Conservation (phyloP, 2,329 filamentous ascomycete genomes). For the Claviceps sp. region DNA sequence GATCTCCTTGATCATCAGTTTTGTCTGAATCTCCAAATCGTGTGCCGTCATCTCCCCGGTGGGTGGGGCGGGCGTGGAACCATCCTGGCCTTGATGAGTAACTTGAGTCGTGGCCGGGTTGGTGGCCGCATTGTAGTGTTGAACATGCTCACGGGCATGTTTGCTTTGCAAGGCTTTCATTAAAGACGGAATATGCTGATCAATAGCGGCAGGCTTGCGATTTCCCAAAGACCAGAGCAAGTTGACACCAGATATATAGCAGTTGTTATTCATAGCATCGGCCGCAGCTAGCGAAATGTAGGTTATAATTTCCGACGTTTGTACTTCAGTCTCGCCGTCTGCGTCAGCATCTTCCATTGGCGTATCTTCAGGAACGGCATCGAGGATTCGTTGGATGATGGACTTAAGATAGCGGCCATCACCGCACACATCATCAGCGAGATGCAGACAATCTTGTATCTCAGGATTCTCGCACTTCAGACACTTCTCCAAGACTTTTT, state of each 20-base stretch:
- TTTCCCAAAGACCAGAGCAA: slow-evolving; percentile 84
- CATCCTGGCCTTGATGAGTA: slow-evolving; percentile 33
- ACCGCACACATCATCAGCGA: slow-evolving; percentile 54
- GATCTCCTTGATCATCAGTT: slow-evolving; percentile 87
- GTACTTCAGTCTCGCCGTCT: slow-evolving; percentile 69
- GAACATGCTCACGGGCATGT: slow-evolving; percentile 86
- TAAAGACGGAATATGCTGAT: slow-evolving; percentile 72
- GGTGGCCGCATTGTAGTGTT: slow-evolving; percentile 48
- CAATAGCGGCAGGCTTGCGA: slow-evolving; percentile 74
- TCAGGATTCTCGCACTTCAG: slow-evolving; percentile 81
- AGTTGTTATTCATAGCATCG: slow-evolving; percentile 68
- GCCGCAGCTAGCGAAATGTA: slow-evolving; percentile 78
- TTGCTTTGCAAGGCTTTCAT: slow-evolving; percentile 93
- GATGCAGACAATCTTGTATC: slow-evolving; percentile 83
- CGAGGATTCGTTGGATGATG: slow-evolving; percentile 68
- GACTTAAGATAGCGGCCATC: slow-evolving; percentile 60
- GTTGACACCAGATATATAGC: slow-evolving; percentile 81
- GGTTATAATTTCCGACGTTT: slow-evolving; percentile 75
- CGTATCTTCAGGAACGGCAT: slow-evolving; percentile 68
- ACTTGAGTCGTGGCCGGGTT: slow-evolving; percentile 33
- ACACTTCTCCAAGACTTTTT: slow-evolving; percentile 82
- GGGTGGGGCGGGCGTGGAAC: slow-evolving; percentile 36
- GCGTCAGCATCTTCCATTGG: slow-evolving; percentile 66
- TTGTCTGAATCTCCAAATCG: slow-evolving; percentile 79
- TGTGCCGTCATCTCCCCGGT: slow-evolving; percentile 50